Base-by-base conservation (phyloP, 1,284 basidiomycete genomes). In the Trichosporon sp. region DNA sequence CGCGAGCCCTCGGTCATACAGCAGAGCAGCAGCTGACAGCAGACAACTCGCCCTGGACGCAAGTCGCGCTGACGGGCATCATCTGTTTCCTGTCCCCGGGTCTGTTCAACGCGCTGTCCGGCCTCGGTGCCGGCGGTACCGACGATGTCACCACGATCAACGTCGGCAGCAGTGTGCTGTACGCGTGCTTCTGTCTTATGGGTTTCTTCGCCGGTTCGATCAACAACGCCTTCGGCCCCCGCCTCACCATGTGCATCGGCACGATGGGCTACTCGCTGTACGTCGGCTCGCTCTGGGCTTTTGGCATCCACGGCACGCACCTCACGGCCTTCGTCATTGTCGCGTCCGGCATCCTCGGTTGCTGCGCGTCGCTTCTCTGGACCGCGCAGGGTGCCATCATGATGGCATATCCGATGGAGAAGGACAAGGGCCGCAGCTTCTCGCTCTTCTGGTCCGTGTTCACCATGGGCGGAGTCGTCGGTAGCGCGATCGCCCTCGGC, bases 101-200 rank as follows among this genome's bases (percentile, higher is more conserved):
- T 68, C 85, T 87, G 83, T 87, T 86, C 83, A 85, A 84, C 68
- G 86, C 87, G 21, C 78, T 86, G 53, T 79, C 80, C 65, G 85
- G 85, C 75, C 77, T 86, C 53, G 85, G 85, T 68, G 86, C 85
- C 11, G 86, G 77, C 72, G 86, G 86, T 62, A 80, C 81, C 0
- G 81, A 85, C 72, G 83, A 86, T 70, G 76, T 85, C 65, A 71
- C 80, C 5, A 81, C 70, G 23, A 56, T 67, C 23, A 84, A 85
- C 74, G 85, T 76, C 23, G 78, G 84, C 21, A 85, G 86, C 73
- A 81, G 80, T 70, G 83, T 86, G n/a, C 81, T 86, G 38, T 86
- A 87, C 73, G 85, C 80, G 15, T 34, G 73, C 56, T 87, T 86
- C 73, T 81, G 84, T 51, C 56, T 87, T 62, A 82, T 65, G 21